phyloP scores from a whole-genome alignment of 306 rosid species.

The Ormosia semicastrata region DNA sequence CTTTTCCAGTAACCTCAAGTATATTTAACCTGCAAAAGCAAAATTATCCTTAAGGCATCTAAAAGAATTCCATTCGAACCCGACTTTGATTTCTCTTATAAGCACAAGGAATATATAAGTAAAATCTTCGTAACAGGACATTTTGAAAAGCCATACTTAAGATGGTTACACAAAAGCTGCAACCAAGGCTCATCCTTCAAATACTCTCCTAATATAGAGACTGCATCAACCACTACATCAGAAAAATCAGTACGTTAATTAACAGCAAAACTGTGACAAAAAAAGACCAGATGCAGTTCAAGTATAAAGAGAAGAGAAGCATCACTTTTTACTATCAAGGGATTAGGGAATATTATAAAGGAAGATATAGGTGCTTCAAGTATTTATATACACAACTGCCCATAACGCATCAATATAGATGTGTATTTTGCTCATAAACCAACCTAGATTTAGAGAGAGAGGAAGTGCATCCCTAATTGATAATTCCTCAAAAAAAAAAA shows the following conservation, averaged over 20 bases:
- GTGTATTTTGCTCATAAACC: not conserved
- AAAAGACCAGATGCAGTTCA: not conserved
- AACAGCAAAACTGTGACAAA: slow-evolving; percentile 2
- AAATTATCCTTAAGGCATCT: slow-evolving; percentile 16
- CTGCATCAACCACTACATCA: slow-evolving; percentile 81
- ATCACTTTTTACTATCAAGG: slow-evolving; percentile 2
- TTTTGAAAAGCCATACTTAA: slow-evolving; percentile 54
- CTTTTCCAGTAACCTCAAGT: slow-evolving; percentile 59
- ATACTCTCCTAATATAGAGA: slow-evolving; percentile 86
- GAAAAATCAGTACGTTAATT: slow-evolving; percentile 29
- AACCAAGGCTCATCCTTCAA: slow-evolving; percentile 85
- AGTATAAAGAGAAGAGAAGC: not conserved
- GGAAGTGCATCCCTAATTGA: not conserved
- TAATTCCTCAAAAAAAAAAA: not conserved
- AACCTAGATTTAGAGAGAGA: not conserved
- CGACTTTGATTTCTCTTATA: not conserved
- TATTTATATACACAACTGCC: not conserved
- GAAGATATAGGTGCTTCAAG: not conserved
- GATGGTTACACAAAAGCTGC: slow-evolving; percentile 63
- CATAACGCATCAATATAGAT: not conserved
- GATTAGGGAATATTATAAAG: not conserved
- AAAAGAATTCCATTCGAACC: slow-evolving; percentile 3
- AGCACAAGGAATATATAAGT: not conserved
- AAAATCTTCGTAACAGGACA: slow-evolving; percentile 19
- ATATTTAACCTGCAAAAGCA: slow-evolving; percentile 66